phyloP scores from a whole-genome alignment of 352 stramenopile genomes.

The Pythium insidiosum region DNA sequence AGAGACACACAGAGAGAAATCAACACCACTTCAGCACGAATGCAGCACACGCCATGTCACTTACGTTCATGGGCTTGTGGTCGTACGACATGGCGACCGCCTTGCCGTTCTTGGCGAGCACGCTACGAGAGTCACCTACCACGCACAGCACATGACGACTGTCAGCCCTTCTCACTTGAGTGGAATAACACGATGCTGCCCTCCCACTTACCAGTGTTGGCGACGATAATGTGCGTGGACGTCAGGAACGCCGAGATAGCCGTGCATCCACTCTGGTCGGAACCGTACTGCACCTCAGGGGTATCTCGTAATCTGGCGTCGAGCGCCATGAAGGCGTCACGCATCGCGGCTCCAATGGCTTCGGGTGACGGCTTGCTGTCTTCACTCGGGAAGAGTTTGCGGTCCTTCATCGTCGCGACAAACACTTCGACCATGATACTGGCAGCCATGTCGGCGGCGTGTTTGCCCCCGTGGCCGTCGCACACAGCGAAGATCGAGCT shows the following conservation, averaged over 20 bases:
- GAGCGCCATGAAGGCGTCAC: conserved; percentile 53
- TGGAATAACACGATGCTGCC: not conserved
- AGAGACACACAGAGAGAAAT: too few species aligned
- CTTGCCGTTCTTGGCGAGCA: conserved; percentile 40
- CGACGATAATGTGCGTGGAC: conserved; percentile 62
- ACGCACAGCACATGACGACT: not conserved
- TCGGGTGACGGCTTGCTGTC: conserved; percentile 21
- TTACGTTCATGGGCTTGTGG: conserved; percentile 88
- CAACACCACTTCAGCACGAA: too few species aligned
- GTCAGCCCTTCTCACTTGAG: too few species aligned
- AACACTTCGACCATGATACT: conserved; percentile 32
- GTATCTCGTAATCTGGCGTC: conserved; percentile 51
- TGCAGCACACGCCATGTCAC: too few species aligned
- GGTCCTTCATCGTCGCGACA: conserved; percentile 21
- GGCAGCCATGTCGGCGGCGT: conserved; percentile 44
- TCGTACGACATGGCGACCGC: conserved; percentile 82
- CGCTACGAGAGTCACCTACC: conserved; percentile 65
- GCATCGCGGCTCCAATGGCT: conserved; percentile 49
- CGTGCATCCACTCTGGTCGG: conserved; percentile 71
- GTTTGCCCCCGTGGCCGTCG: conserved; percentile 64
- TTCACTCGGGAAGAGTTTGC: conserved; percentile 11
- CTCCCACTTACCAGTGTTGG: conserved; percentile 43
- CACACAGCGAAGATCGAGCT: conserved; percentile 75
- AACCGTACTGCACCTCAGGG: conserved; percentile 36
- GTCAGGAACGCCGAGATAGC: conserved; percentile 69